phyloP scores from a whole-genome alignment of 768 basidiomycete genomes.

The Lactifluus hygrophoroides region DNA sequence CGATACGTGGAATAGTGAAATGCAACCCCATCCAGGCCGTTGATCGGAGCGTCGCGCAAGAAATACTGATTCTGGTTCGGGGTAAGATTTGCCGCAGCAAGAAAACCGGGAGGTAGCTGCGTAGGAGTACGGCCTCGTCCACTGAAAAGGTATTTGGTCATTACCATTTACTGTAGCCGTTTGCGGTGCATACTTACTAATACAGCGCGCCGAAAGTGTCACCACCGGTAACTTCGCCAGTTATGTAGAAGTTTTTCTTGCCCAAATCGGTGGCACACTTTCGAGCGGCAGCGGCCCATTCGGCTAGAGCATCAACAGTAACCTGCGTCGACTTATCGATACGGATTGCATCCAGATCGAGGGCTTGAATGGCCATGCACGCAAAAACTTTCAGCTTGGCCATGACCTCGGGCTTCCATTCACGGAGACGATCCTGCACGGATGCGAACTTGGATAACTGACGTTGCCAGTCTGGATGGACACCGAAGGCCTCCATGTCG shows the following conservation, averaged over 20 bases:
- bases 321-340: slow-evolving; percentile 93
- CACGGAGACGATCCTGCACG: slow-evolving; percentile 90
- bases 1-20: slow-evolving; percentile 97
- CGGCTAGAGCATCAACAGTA: slow-evolving; percentile 68
- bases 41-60: slow-evolving; percentile 53
- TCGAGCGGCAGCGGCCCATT: slow-evolving; percentile 68
- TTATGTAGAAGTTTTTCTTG: slow-evolving; percentile 84
- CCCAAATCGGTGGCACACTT: slow-evolving; percentile 61
- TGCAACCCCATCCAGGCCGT: slow-evolving; percentile 68
- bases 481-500: slow-evolving; percentile 97
- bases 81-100: slow-evolving; percentile 60
- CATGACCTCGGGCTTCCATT: slow-evolving; percentile 81
- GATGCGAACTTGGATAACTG: slow-evolving; percentile 93
- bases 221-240: slow-evolving; percentile 93
- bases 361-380: slow-evolving; percentile 79
- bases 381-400: slow-evolving; percentile 68
- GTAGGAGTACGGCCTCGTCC: slow-evolving; percentile 83
- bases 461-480: slow-evolving; percentile 90
- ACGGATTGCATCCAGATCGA: slow-evolving; percentile 91
- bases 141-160: slow-evolving; percentile 30
- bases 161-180: background rate
- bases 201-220: slow-evolving; percentile 85
- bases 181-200: slow-evolving; percentile 40
- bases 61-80: slow-evolving; percentile 62
- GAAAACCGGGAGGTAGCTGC: slow-evolving; percentile 59